Percentiles rank a stretch among this genome's conserved stretches.
Evolutionary conservation across 2,329 filamentous ascomycete species (phyloP).

Genomic region (Calonectria montana): DNA sequence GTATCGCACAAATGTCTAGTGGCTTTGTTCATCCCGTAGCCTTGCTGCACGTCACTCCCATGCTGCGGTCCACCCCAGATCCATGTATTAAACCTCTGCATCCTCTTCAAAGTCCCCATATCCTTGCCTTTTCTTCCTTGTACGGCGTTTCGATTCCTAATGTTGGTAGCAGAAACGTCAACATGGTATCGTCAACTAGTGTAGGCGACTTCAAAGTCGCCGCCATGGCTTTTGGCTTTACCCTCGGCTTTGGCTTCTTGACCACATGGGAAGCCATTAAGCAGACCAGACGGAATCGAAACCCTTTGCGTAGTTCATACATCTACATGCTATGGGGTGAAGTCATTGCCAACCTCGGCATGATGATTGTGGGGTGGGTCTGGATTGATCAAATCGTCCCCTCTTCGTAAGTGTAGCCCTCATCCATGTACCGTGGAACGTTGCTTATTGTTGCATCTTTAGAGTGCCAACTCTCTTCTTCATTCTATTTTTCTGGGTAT

Average conservation of each 20-base stretch:
- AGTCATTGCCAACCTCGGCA: slow-evolving; percentile 51
- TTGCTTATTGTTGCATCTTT: neutral
- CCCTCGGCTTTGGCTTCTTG: slow-evolving; percentile 55
- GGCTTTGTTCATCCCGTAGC: neutral
- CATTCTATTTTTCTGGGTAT: slow-evolving; percentile 54
- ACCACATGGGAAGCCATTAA: slow-evolving; percentile 54
- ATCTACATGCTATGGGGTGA: slow-evolving; percentile 61
- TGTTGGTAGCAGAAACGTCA: neutral
- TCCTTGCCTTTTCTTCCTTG: neutral
- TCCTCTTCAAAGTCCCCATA: neutral
- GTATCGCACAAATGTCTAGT: neutral
- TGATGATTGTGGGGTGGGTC: slow-evolving; percentile 54
- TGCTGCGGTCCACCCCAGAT: neutral
- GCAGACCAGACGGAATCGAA: slow-evolving; percentile 53
- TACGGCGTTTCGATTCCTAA: neutral
- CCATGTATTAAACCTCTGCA: neutral
- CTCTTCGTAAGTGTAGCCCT: slow-evolving; percentile 37
- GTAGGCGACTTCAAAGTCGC: slow-evolving; percentile 43
- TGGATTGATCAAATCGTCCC: slow-evolving; percentile 50
- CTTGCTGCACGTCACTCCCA: neutral
- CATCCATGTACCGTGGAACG: neutral
- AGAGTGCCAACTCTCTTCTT: slow-evolving; percentile 50
- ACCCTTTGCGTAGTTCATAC: slow-evolving; percentile 50
- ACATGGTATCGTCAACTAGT: slow-evolving; percentile 28
- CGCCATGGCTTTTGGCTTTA: slow-evolving; percentile 47